Evolutionary conservation across 2,329 filamentous ascomycete species (phyloP), one percentile per base, ranked within the genome.

Genomic region (Trichoderma guizhouense): DNA sequence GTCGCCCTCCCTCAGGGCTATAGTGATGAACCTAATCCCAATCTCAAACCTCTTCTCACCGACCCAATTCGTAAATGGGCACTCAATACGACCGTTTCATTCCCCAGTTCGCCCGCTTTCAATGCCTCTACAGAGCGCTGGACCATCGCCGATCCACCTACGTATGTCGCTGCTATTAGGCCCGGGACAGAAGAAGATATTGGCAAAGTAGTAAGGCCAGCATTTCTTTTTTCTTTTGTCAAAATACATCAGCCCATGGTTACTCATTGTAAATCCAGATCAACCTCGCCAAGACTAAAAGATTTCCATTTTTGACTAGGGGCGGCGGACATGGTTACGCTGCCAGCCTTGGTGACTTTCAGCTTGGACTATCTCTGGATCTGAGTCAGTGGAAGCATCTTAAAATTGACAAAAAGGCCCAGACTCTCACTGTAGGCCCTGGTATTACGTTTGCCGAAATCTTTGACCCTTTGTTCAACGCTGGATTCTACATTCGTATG

Each of bases 401-500:
- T 14, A 9, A 51, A 1, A 69, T 69, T 6, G n/a, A 69, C 55
- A 47, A 43, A 2, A n/a, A 18, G 18, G 66, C 66, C 36, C 53
- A 51, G 26, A 69, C 66, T 15, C 57, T 69, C 18, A 69, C 66
- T 8, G 66, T 69, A 18, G 66, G 66, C 3, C 66, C 66, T 26
- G 66, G 66, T 61, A 57, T 60, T n/a, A 60, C 55, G 12, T 69
- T 61, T 61, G 55, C 34, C 43, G 66, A 69, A 26, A 69, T 69
- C 14, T 47, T 69, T 24, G 66, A 69, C 36, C 66, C 66, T 18
- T 1, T 69, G 11, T 69, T 61, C 21, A 26, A 69, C 5, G 66
- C 55, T n/a, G 66, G 66, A 26, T 51, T 69, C 32, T 69, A 69
- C 15, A 47, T 69, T 21, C 66, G 66, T 69, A 61, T 24, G 66